These are phyloP conservation scores for Geranium brycei DNA, from an alignment of 345 rosid species.

Conservation along the genomic window DNA sequence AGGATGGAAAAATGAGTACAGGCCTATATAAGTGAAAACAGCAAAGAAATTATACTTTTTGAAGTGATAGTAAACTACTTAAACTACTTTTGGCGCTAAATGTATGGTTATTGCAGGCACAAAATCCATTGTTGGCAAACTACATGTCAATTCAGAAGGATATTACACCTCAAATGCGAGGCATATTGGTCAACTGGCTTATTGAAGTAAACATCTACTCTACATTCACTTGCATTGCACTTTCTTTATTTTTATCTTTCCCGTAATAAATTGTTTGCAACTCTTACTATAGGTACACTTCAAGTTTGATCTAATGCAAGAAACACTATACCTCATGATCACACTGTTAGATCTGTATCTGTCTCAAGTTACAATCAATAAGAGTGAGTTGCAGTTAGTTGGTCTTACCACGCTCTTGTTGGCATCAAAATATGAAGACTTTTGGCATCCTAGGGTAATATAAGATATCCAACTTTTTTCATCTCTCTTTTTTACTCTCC, in stretches of 20 bases:
- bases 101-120: conserved; percentile 37
- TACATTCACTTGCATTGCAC: conserved; percentile 5
- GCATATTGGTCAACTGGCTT: conserved; percentile 90
- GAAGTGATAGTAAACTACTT: no score
- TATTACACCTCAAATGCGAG: conserved; percentile 61
- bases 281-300: conserved; percentile 55
- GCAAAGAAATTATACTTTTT: no score
- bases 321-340: conserved; percentile 85
- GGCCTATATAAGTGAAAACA: no score
- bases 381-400: conserved; percentile 76
- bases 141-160: conserved; percentile 53
- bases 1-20: no score
- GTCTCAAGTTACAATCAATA: conserved; percentile 58
- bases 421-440: conserved; percentile 95
- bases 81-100: neutral
- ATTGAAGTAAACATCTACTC: conserved; percentile 51
- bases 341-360: conserved; percentile 64
- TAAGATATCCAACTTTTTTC: neutral
- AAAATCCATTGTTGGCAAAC: conserved; percentile 34
- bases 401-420: conserved; percentile 77
- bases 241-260: conserved; percentile 2
- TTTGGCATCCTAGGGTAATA: conserved; percentile 90
- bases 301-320: conserved; percentile 78
- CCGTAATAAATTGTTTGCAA: conserved; percentile 7
- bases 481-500: neutral